These are phyloP conservation scores for Ogataea angusta DNA, from an alignment of 805 yeast genomes.

Conservation along the genomic window DNA sequence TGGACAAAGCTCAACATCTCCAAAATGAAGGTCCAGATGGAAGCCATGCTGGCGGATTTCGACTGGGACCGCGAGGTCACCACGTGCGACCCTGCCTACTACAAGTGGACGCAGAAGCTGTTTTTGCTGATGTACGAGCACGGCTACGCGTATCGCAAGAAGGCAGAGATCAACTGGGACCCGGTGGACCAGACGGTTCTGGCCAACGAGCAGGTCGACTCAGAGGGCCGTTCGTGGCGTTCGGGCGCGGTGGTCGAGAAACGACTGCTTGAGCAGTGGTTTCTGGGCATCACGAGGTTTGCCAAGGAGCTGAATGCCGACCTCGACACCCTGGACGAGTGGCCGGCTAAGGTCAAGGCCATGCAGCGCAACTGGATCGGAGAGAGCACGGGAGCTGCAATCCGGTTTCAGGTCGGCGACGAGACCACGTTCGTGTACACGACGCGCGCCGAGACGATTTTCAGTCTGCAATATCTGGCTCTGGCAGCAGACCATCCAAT, in stretches of 20 bases:
- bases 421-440: conserved; percentile 58
- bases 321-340: conserved; percentile 53
- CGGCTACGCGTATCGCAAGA: conserved; percentile 81
- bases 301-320: conserved; percentile 69
- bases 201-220: conserved; percentile 95
- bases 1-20: conserved; percentile 85
- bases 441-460: conserved; percentile 85
- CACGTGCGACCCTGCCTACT: conserved; percentile 84
- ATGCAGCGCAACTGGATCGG: conserved; percentile 98
- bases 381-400: conserved; percentile 72
- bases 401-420: conserved; percentile 41
- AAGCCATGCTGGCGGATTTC: conserved; percentile 73
- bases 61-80: conserved; percentile 92
- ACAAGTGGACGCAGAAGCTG: conserved; percentile 88
- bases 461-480: conserved; percentile 80
- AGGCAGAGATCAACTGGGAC: conserved; percentile 96
- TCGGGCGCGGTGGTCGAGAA: conserved; percentile 95
- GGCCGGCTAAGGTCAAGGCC: conserved; percentile 87
- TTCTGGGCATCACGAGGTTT: conserved; percentile 80
- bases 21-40: conserved; percentile 84
- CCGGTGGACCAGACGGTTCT: conserved; percentile 92
- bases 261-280: conserved; percentile 83
- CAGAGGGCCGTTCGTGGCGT: conserved; percentile 91
- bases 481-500: conserved; percentile 70
- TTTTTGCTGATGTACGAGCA: conserved; percentile 69